Conservation (phyloP, 1,284 basidiomycete species). For the Puccinia polysora region DNA sequence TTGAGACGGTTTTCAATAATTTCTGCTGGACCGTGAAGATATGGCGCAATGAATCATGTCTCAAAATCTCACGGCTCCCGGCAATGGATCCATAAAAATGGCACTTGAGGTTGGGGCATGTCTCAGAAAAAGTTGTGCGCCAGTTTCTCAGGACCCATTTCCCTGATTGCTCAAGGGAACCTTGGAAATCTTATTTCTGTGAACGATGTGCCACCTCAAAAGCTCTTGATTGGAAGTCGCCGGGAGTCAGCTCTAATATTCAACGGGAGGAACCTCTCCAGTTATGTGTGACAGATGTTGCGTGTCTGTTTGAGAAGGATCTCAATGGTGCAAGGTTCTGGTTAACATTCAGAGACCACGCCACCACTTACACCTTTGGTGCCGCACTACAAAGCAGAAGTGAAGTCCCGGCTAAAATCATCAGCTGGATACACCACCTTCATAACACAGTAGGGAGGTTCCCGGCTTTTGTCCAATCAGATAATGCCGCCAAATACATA, state of each 20-base stretch:
- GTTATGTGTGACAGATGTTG: not conserved
- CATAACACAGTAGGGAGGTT: not conserved
- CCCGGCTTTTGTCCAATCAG: not conserved
- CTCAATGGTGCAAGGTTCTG: not conserved
- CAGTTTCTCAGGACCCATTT: not conserved
- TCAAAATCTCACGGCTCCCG: not conserved
- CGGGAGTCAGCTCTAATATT: not conserved
- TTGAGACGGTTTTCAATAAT: not conserved
- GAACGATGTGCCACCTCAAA: conserved; percentile 11
- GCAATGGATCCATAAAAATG: not conserved
- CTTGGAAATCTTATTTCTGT: not conserved
- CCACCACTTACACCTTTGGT: not conserved
- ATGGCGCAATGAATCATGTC: not conserved
- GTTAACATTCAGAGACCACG: not conserved
- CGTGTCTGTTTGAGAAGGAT: not conserved
- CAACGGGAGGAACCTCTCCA: not conserved
- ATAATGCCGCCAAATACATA: not conserved
- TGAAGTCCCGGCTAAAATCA: not conserved
- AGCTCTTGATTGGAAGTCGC: not conserved
- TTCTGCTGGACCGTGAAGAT: not conserved
- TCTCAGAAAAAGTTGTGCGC: not conserved
- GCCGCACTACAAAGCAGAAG: not conserved
- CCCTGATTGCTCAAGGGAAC: not conserved
- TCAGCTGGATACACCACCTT: not conserved
- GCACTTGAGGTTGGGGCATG: conserved; percentile 4